Percentiles rank a stretch among this genome's conserved stretches.
Evolutionary conservation across 768 basidiomycete genomes (phyloP).

Genomic region (Tephrocybe sp.): DNA sequence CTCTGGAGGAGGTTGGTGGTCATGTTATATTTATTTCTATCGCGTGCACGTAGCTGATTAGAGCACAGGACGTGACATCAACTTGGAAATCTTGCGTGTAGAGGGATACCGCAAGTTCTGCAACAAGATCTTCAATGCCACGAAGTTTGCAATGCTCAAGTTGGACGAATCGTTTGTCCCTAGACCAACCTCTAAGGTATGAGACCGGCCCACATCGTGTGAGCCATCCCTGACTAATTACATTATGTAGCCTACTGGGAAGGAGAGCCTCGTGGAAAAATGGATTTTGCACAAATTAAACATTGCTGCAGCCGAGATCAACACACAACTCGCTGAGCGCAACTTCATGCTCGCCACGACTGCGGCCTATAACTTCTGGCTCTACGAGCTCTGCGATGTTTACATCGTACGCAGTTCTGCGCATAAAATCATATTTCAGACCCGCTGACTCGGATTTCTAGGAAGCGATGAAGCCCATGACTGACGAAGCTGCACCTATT

Average conservation of each 20-base stretch:
- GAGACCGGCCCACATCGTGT: slow-evolving; percentile 9
- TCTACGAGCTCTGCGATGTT: slow-evolving; percentile 98
- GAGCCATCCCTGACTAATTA: slow-evolving; percentile 8
- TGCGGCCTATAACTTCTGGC: slow-evolving; percentile 89
- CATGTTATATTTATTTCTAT: not conserved
- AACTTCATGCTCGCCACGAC: slow-evolving; percentile 94
- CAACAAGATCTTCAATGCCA: slow-evolving; percentile 99
- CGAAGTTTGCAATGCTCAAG: slow-evolving; percentile 99
- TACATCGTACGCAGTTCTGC: slow-evolving; percentile 87
- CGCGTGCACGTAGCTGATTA: not conserved
- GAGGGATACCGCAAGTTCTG: slow-evolving; percentile 99
- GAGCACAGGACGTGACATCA: slow-evolving; percentile 85
- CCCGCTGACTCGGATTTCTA: slow-evolving; percentile 28
- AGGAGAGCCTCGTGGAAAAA: slow-evolving; percentile 88
- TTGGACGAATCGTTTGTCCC: slow-evolving; percentile 85
- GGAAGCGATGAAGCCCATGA: slow-evolving; percentile 99
- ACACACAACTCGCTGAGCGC: slow-evolving; percentile 69
- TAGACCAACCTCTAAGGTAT: slow-evolving; percentile 63
- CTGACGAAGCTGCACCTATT: slow-evolving; percentile 69
- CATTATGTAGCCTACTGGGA: slow-evolving; percentile 71
- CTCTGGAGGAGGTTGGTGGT: slow-evolving; percentile 71
- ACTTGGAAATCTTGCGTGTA: slow-evolving; percentile 91
- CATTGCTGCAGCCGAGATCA: slow-evolving; percentile 73
- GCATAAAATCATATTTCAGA: not conserved
- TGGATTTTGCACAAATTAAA: slow-evolving; percentile 98